Base-by-base conservation (phyloP, 2,329 filamentous ascomycete genomes). In the Venturia effusa region DNA sequence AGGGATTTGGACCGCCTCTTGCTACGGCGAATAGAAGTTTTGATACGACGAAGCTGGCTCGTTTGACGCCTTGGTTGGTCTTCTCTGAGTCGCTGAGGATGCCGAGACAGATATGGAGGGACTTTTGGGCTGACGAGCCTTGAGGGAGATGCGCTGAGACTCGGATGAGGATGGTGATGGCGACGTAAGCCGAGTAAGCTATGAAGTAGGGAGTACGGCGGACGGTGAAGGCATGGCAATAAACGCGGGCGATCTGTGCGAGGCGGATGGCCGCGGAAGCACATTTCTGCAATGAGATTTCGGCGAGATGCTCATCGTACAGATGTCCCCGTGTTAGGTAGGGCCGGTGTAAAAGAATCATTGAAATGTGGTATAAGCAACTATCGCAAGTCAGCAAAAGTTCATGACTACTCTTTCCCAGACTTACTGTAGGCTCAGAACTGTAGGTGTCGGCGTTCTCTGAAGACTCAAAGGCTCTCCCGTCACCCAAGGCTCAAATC, bases 291-390 rank as follows among this genome's bases (percentile, higher is more conserved):
- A 63, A 24, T 13, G 61, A 55, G 3, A 24, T 32, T 32, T 30
- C 30, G 4, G 61, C 61, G n/a, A 54, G 40, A 13, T 57, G 27
- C 27, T 55, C 61, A 19, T 55, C 51, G 45, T 55, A 55, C 17
- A 64, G 63, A 30, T 64, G 59, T 15, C 63, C 59, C 19, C 41
- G 37, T 54, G 63, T 55, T n/a, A 64, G 27, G 19, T 64, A 62
- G 13, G 63, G 63, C 17, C 63, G 59, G 40, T 64, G 63, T 2
- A 64, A 45, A 11, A 64, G 37, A 22, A 64, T 64, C 34, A 64
- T 39, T 22, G 37, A 61, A 24, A 60, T 40, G 59, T 64, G 63
- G 40, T 64, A 64, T 15, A 62, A 19, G 51, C 61, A 63, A 45
- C 61, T 63, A 19, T 13, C 3, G 24, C 8, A 3, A 15, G 22